Evolutionary conservation across 2,329 filamentous ascomycete genomes (phyloP).

Genomic region (Massarina eburnea): DNA sequence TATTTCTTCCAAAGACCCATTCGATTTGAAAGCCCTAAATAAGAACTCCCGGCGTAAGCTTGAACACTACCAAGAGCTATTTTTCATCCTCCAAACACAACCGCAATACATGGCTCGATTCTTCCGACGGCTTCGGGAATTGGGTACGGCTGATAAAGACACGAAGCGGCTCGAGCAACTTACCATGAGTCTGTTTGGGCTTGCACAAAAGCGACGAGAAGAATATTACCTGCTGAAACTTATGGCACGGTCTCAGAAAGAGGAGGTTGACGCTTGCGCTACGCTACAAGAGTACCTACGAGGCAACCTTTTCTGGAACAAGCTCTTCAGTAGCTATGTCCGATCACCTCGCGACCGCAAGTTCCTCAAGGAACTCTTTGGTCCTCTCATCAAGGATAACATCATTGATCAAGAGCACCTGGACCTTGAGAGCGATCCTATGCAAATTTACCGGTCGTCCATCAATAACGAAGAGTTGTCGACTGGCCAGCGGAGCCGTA

Average conservation of each 20-base stretch:
- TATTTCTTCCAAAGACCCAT: conserved; percentile 85
- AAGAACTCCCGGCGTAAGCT: conserved; percentile 95
- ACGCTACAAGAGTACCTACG: conserved; percentile 82
- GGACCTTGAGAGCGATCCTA: conserved; percentile 93
- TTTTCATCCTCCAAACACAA: conserved; percentile 96
- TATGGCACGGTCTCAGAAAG: conserved; percentile 76
- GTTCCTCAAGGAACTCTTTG: conserved; percentile 83
- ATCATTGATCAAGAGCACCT: conserved; percentile 89
- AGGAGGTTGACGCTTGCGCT: conserved; percentile 76
- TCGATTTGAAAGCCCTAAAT: conserved; percentile 95
- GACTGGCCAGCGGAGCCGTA: conserved; percentile 79
- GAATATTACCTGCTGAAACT: conserved; percentile 96
- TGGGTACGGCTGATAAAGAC: conserved; percentile 86
- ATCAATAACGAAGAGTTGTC: conserved; percentile 97
- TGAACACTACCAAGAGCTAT: conserved; percentile 94
- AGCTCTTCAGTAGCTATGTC: conserved; percentile 82
- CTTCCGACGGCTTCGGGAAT: conserved; percentile 80
- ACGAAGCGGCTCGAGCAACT: conserved; percentile 88
- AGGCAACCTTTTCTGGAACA: conserved; percentile 91
- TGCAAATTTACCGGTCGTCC: conserved; percentile 93
- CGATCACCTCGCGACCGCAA: conserved; percentile 90
- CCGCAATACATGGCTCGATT: conserved; percentile 89
- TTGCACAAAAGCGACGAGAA: conserved; percentile 93
- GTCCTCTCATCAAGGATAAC: conserved; percentile 83
- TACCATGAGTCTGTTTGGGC: conserved; percentile 95